A percentile compares a stretch with the other conserved stretches of the same genome.
These are phyloP conservation scores for Fusarium aywerte DNA, from an alignment of 2,329 filamentous ascomycete species.

Conservation along the genomic window DNA sequence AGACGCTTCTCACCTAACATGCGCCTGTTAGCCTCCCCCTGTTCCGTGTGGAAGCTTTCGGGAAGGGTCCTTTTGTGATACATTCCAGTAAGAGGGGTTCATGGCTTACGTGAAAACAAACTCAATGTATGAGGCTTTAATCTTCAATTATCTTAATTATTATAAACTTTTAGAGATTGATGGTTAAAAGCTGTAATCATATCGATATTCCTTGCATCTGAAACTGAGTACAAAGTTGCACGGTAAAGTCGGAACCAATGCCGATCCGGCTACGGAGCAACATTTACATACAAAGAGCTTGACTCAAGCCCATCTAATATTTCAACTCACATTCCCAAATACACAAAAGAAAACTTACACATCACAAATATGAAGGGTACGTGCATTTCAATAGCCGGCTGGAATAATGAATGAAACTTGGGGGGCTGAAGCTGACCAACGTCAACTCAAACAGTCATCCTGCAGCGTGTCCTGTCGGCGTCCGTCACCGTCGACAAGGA, in stretches of 20 bases:
- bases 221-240: constrained; percentile 4
- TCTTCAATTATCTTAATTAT: neutral
- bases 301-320: constrained; percentile 13
- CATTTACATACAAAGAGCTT: constrained; percentile 20
- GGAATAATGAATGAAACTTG: constrained; percentile 1
- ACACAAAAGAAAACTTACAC: neutral
- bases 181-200: neutral
- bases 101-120: neutral
- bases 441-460: constrained; percentile 71
- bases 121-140: neutral
- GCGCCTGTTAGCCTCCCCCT: neutral
- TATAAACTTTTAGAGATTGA: neutral
- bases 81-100: neutral
- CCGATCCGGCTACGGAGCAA: constrained; percentile 34
- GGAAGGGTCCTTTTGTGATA: neutral
- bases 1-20: constrained; percentile 40
- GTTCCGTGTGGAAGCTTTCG: constrained; percentile 3
- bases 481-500: constrained; percentile 95
- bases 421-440: constrained; percentile 17
- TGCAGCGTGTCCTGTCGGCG: constrained; percentile 93
- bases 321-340: constrained; percentile 1
- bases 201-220: neutral
- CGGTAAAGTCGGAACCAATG: constrained; percentile 30
- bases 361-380: constrained; percentile 40
- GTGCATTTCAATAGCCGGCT: constrained; percentile 15